Evolutionary conservation across 1,284 basidiomycete species (phyloP).

Genomic region (Leccinum angustisporum): DNA sequence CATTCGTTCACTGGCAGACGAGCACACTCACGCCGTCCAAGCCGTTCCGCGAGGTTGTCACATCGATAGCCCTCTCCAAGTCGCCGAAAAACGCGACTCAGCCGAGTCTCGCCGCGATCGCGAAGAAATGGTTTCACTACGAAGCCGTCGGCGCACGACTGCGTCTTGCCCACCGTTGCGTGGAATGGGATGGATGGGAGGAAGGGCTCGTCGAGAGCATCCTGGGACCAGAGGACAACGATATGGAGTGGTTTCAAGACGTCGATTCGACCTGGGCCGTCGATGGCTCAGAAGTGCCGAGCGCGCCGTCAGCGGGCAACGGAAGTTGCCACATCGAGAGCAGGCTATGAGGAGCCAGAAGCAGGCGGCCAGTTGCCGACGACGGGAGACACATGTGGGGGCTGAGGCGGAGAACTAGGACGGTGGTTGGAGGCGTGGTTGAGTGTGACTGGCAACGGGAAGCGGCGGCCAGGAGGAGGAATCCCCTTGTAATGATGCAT

Average conservation of each 20-base stretch:
- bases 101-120: conserved; percentile 39
- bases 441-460: conserved; percentile 28
- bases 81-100: conserved; percentile 18
- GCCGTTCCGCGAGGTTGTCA: conserved; percentile 64
- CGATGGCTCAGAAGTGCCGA: conserved; percentile 24
- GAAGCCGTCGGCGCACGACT: conserved; percentile 54
- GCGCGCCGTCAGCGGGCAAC: conserved; percentile 9
- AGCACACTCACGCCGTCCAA: conserved; percentile 63
- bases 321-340: neutral
- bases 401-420: conserved; percentile 72
- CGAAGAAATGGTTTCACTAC: conserved; percentile 68
- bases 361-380: conserved; percentile 43
- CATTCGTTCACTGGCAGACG: conserved; percentile 60
- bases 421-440: conserved; percentile 72
- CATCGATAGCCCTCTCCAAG: conserved; percentile 34
- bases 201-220: conserved; percentile 75
- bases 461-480: conserved; percentile 14
- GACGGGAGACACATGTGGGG: conserved; percentile 73
- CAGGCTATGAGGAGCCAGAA: conserved; percentile 28
- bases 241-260: conserved; percentile 66
- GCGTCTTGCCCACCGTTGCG: no score
- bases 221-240: conserved; percentile 64
- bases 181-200: conserved; percentile 85
- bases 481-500: no score
- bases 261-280: conserved; percentile 31